A percentile compares a stretch with the other conserved stretches of the same genome.
phyloP scores from a whole-genome alignment of 1,284 basidiomycete species.

The Heterobasidion irregulare region DNA sequence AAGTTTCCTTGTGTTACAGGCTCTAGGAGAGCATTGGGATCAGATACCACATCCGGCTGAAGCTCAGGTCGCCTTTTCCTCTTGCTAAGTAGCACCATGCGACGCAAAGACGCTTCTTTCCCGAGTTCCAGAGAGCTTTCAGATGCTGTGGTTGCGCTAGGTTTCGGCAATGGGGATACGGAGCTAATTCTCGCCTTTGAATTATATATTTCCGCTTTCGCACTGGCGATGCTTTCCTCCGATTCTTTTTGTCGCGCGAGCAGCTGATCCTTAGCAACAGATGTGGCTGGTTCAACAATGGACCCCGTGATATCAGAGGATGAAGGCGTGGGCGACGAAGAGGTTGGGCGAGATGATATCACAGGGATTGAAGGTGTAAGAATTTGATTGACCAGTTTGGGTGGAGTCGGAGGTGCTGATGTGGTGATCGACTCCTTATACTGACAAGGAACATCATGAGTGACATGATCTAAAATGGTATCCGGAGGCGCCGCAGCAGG shows the following conservation, averaged over 20 bases:
- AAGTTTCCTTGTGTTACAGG: neutral
- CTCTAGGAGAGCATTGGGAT: neutral
- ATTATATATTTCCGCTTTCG: neutral
- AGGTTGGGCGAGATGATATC: neutral
- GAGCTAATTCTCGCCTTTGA: too few relatives aligned
- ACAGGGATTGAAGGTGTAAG: neutral
- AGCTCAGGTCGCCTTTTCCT: slow-evolving; percentile 4
- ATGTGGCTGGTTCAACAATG: too few relatives aligned
- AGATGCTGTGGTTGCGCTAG: neutral
- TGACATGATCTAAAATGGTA: too few relatives aligned
- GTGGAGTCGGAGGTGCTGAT: too few relatives aligned
- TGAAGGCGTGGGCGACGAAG: neutral
- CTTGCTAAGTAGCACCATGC: slow-evolving; percentile 10
- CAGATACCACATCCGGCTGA: neutral
- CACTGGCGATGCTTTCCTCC: neutral
- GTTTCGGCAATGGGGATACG: neutral
- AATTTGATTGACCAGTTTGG: neutral
- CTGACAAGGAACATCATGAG: too few relatives aligned
- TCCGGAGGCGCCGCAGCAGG: too few relatives aligned
- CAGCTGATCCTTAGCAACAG: neutral
- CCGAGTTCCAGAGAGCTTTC: neutral
- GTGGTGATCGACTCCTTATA: too few relatives aligned
- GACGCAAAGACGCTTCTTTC: slow-evolving; percentile 8
- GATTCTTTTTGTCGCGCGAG: neutral
- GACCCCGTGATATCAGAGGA: neutral